Evolutionary conservation across 1,139 yeast species (phyloP), one percentile per base, ranked within the genome.

Genomic region (Diutina siamensis): DNA sequence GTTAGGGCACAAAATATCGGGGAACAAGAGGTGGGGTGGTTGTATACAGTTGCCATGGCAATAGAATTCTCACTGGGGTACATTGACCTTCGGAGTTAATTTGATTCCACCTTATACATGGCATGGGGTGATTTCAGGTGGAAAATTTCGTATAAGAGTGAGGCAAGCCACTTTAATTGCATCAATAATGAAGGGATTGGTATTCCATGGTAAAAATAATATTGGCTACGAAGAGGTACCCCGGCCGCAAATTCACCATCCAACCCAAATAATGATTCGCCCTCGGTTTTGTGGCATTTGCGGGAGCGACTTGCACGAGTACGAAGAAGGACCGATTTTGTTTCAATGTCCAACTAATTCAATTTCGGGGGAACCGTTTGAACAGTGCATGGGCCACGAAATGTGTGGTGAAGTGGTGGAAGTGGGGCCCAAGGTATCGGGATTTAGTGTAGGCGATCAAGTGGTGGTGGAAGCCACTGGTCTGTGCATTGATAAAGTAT

Each of bases 121-220:
- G n/a, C n/a, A n/a, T n/a, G n/a, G n/a, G n/a, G n/a, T n/a, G n/a
- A n/a, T n/a, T n/a, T n/a, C n/a, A n/a, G n/a, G n/a, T n/a, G n/a
- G n/a, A n/a, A n/a, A n/a, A n/a, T n/a, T n/a, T n/a, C n/a, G n/a
- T n/a, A n/a, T n/a, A n/a, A n/a, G n/a, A n/a, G n/a, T n/a, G n/a
- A n/a, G n/a, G n/a, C n/a, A n/a, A n/a, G n/a, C n/a, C n/a, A n/a
- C n/a, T n/a, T 25, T 25, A 25, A 25, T 25, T 25, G n/a, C n/a
- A n/a, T n/a, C n/a, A n/a, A n/a, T 10, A 3, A 78, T 78, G 83
- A 71, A 67, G 58, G 84, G 78, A 2, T 57, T 78, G 44, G 71
- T 76, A 40, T 78, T 71, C 53, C 67, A 73, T 55, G 80, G 78
- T 2, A 66, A 66, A 35, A 60, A 68, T 46, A 74, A 75, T 52